These are phyloP conservation scores for Pleurotus giganteus DNA, from an alignment of 768 basidiomycete genomes.

Conservation along the genomic window DNA sequence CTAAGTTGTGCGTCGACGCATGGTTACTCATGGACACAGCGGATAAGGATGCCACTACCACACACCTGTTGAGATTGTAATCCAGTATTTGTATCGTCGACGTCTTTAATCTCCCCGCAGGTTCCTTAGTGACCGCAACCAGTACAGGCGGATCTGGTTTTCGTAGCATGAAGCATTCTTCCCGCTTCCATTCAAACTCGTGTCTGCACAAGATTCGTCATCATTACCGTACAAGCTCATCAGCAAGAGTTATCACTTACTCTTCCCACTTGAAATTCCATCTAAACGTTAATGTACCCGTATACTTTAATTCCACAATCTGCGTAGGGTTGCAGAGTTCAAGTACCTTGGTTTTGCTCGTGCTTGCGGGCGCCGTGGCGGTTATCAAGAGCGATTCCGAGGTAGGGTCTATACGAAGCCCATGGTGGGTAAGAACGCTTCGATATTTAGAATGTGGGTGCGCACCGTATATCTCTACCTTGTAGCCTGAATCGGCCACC, in stretches of 20 bases:
- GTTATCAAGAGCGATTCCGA: constrained; percentile 71
- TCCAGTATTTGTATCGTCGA: constrained; percentile 74
- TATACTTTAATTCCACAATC: constrained; percentile 69
- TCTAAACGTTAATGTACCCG: constrained; percentile 69
- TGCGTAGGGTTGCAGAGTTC: constrained; percentile 75
- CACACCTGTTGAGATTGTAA: constrained; percentile 78
- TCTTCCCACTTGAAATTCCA: constrained; percentile 86
- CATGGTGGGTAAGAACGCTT: background rate
- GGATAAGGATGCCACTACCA: background rate
- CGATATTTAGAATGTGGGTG: background rate
- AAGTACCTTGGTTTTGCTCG: constrained; percentile 71
- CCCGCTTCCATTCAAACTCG: constrained; percentile 83
- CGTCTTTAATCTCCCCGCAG: constrained; percentile 62
- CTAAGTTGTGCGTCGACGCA: constrained; percentile 29
- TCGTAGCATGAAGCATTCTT: constrained; percentile 78
- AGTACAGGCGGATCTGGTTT: constrained; percentile 88
- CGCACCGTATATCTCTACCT: constrained; percentile 67
- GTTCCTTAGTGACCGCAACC: constrained; percentile 79
- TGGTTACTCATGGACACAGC: background rate
- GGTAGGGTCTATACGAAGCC: constrained; percentile 54
- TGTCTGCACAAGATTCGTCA: constrained; percentile 46
- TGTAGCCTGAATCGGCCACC: constrained; percentile 52
- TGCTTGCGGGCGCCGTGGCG: constrained; percentile 59
- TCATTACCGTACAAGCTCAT: background rate
- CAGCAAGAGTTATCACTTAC: constrained; percentile 42